These are phyloP conservation scores for Colletotrichum noveboracense DNA, from an alignment of 2,329 filamentous ascomycete species.

Conservation along the genomic window DNA sequence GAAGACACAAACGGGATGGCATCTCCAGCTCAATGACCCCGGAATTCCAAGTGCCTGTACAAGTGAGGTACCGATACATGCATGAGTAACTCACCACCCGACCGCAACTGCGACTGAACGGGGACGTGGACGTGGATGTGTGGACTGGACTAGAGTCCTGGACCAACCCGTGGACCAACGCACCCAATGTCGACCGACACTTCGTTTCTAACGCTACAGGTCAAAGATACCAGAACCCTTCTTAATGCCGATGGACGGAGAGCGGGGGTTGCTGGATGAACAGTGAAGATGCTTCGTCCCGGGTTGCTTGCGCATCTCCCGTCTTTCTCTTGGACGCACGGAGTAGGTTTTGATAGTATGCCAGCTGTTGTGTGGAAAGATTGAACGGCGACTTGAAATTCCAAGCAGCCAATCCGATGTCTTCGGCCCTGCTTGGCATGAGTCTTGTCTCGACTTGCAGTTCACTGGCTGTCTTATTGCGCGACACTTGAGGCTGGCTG, in stretches of 20 bases:
- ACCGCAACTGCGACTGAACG: conserved; percentile 17
- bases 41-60: not conserved
- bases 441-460: not conserved
- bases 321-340: not conserved
- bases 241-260: not conserved
- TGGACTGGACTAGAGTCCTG: not conserved
- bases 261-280: conserved; percentile 4
- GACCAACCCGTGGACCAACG: not conserved
- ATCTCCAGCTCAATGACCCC: not conserved
- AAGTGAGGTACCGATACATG: not conserved
- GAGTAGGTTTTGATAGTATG: not conserved
- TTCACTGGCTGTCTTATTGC: not conserved
- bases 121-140: not conserved
- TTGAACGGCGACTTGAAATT: not conserved
- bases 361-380: not conserved
- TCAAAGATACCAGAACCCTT: conserved; percentile 6
- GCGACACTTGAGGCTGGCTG: not conserved
- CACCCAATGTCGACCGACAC: conserved; percentile 11
- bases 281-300: not conserved
- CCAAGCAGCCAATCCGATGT: not conserved
- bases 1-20: not conserved
- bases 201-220: conserved; percentile 1
- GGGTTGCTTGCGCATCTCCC: not conserved
- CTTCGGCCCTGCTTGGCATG: not conserved
- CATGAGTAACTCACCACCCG: conserved; percentile 4